Base-by-base conservation (phyloP, 495 filamentous ascomycete genomes). In the Neurospora hispaniola region DNA sequence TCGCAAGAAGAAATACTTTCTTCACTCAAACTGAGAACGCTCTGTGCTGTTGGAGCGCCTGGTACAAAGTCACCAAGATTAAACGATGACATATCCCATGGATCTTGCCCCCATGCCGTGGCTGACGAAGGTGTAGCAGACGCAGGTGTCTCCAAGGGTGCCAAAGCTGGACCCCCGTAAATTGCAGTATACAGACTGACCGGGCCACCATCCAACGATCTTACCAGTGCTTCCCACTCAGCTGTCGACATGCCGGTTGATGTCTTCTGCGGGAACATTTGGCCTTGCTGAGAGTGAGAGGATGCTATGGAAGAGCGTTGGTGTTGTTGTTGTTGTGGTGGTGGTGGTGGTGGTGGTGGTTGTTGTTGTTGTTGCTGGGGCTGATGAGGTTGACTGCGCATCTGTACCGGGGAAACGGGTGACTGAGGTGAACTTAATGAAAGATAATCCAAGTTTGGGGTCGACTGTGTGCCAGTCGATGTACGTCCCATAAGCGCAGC, bases 141-240 rank as follows among this genome's bases (percentile, higher is more conserved):
- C 5, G 75, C 76, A 16, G 83, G 78, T 8, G 79, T 84, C 18
- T 85, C 84, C 27, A 81, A 75, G 27, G 85, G 42, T 11, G 79
- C 79, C 5, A 86, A 66, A 16, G 88, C 85, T 62, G 88, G 88
- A 16, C 91, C 91, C 69, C 92, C 93, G 76, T 94, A 94, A 71
- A 95, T 93, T 11, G 90, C 89, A 74, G 92, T 92, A 85, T 94
- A 96, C 11, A 95, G 89, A 77, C 93, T 94, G 18, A 90, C 89
- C 76, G 88, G 88, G 5, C 91, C 92, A 42, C 89, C 89, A 73
- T 96, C 93, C 82, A 97, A 89, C 43, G 89, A 89, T 48, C 90
- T 89, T 20, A 94, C 84, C 1, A 96, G 86, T 14, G 89, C 87
- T 78, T 94, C 93, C 93, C 93, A 96, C 74, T 94, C 93, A 1